Conservation (phyloP, 768 basidiomycete genomes). For the Albatrellus ellisii region DNA sequence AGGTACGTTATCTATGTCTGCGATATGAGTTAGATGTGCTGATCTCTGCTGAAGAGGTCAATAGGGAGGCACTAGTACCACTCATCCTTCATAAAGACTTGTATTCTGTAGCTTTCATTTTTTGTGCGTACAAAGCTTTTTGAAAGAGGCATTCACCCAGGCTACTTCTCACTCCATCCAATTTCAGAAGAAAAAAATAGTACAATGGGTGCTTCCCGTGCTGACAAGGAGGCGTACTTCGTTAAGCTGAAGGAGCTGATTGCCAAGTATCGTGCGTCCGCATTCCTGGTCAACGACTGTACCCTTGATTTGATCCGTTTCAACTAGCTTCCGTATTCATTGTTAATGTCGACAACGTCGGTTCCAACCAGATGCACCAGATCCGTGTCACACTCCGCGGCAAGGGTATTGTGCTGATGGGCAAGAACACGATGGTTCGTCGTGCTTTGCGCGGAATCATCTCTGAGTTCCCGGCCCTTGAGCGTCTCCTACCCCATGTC, state of each 20-base stretch:
- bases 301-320: background rate
- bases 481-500: slow-evolving; percentile 91
- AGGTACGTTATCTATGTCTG: slow-evolving; percentile 30
- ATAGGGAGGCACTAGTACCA: slow-evolving; percentile 66
- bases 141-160: background rate
- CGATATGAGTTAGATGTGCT: background rate
- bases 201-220: slow-evolving; percentile 85
- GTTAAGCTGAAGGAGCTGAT: slow-evolving; percentile 88
- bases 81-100: background rate
- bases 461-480: slow-evolving; percentile 83
- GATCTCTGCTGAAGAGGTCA: slow-evolving; percentile 53
- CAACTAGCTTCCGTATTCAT: slow-evolving; percentile 89
- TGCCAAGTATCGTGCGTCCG: slow-evolving; percentile 67
- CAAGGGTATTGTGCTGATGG: slow-evolving; percentile 96
- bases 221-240: slow-evolving; percentile 89
- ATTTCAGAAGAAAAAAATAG: slow-evolving; percentile 13
- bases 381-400: slow-evolving; percentile 93
- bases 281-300: background rate
- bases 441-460: slow-evolving; percentile 91
- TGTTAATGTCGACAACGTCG: slow-evolving; percentile 99
- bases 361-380: slow-evolving; percentile 99
- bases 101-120: slow-evolving; percentile 8
- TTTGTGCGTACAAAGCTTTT: slow-evolving; percentile 2
- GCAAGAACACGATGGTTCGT: slow-evolving; percentile 99
- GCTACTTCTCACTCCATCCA: slow-evolving; percentile 1